phyloP scores from a whole-genome alignment of 371 early-diverging fungal genomes.

The Mucor plumbeus region DNA sequence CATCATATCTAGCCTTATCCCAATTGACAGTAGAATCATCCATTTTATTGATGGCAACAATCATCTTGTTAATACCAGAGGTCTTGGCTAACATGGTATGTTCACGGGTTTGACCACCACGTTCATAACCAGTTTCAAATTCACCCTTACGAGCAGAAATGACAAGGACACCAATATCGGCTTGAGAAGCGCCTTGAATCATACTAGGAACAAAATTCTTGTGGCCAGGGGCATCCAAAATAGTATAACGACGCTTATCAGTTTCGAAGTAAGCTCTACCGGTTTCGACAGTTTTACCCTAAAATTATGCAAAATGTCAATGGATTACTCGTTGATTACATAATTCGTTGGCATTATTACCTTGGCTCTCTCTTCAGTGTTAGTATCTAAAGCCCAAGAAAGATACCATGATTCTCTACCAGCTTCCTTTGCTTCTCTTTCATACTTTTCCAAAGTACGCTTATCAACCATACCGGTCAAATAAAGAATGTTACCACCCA shows the following conservation, averaged over 20 bases:
- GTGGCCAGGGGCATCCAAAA: slow-evolving; percentile 99
- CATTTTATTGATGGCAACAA: slow-evolving; percentile 98
- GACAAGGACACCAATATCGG: slow-evolving; percentile 96
- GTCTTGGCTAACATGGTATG: slow-evolving; percentile 98
- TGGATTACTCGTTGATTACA: neutral
- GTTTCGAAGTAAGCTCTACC: slow-evolving; percentile 98
- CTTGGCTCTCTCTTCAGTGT: slow-evolving; percentile 96
- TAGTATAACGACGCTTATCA: slow-evolving; percentile 91
- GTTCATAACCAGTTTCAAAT: slow-evolving; percentile 99
- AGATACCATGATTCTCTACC: slow-evolving; percentile 98
- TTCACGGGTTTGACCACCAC: slow-evolving; percentile 99
- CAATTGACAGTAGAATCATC: slow-evolving; percentile 96
- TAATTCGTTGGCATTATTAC: slow-evolving; percentile 31
- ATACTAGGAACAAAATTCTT: slow-evolving; percentile 99
- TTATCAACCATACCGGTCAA: slow-evolving; percentile 98
- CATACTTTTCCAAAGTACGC: slow-evolving; percentile 99
- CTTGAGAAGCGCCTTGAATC: slow-evolving; percentile 97
- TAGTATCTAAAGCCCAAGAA: slow-evolving; percentile 97
- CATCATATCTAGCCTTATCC: slow-evolving; percentile 92
- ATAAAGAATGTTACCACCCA: slow-evolving; percentile 98
- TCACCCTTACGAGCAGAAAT: slow-evolving; percentile 99
- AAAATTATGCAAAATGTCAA: neutral
- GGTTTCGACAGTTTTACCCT: slow-evolving; percentile 97
- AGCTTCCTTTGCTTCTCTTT: slow-evolving; percentile 94
- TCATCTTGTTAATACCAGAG: slow-evolving; percentile 90